Evolutionary conservation across 192 early-diverging fungal species (phyloP).

Genomic region (Cladochytrium replicatum): DNA sequence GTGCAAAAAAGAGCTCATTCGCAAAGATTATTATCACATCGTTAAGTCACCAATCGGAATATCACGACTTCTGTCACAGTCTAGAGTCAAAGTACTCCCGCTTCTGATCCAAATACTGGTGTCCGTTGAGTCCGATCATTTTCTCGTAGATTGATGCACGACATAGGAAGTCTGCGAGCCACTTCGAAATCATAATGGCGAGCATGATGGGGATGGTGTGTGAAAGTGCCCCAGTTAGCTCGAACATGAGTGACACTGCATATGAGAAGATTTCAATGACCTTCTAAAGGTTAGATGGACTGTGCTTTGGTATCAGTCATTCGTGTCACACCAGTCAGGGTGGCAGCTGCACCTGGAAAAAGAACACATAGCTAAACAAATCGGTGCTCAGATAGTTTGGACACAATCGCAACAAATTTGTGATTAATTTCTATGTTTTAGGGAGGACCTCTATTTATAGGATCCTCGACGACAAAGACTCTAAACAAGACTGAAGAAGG

Average conservation of each 20-base stretch:
- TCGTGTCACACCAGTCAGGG: slow-evolving; percentile 78
- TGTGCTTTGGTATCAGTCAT: slow-evolving; percentile 38
- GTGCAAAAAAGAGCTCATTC: too few species aligned
- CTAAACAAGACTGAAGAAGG: too few species aligned
- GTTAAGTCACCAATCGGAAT: too few species aligned
- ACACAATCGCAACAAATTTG: too few species aligned
- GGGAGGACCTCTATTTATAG: too few species aligned
- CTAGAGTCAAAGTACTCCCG: too few species aligned
- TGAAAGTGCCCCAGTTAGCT: slow-evolving; percentile 88
- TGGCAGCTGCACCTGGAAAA: slow-evolving; percentile 72
- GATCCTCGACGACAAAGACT: too few species aligned
- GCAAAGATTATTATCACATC: too few species aligned
- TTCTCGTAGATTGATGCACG: slow-evolving; percentile 60
- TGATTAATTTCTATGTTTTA: too few species aligned
- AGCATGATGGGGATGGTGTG: slow-evolving; percentile 62
- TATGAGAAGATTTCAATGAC: slow-evolving; percentile 30
- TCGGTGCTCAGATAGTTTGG: too few species aligned
- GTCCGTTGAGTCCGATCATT: slow-evolving; percentile 37
- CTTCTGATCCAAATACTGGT: slow-evolving; percentile 41
- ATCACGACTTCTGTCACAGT: too few species aligned
- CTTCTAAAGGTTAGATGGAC: not conserved
- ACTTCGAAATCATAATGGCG: slow-evolving; percentile 48
- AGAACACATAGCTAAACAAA: too few species aligned
- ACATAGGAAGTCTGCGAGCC: slow-evolving; percentile 63
- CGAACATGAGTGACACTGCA: slow-evolving; percentile 78